phyloP scores from a whole-genome alignment of 805 yeast species.

The Yamadazyma phyllophila region DNA sequence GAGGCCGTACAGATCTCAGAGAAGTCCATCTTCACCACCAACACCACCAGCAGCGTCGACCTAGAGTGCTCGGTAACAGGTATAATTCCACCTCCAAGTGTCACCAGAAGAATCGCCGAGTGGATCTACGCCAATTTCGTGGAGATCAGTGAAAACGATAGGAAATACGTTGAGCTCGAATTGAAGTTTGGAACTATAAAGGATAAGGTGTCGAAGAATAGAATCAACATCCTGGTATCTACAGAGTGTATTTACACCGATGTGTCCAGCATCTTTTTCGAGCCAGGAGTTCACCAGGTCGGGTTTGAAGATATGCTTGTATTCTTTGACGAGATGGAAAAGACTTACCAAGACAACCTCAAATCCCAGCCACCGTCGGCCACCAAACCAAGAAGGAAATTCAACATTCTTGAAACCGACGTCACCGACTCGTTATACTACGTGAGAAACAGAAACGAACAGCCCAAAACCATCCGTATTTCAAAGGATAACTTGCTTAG shows the following conservation, averaged over 20 bases:
- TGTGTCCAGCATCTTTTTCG: conserved; percentile 53
- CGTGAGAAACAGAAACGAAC: conserved; percentile 60
- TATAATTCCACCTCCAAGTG: conserved; percentile 73
- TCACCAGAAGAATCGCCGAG: conserved; percentile 76
- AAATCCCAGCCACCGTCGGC: conserved; percentile 16
- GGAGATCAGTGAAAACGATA: conserved; percentile 56
- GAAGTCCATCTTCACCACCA: conserved; percentile 30
- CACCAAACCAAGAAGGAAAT: conserved; percentile 46
- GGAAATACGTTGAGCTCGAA: conserved; percentile 64
- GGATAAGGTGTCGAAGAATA: conserved; percentile 58
- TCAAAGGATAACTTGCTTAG: conserved; percentile 57
- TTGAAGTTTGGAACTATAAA: conserved; percentile 70
- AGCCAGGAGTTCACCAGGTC: conserved; percentile 62
- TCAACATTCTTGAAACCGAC: conserved; percentile 59
- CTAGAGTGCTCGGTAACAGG: conserved; percentile 63
- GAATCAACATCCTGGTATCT: conserved; percentile 63
- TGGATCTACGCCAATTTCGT: conserved; percentile 85
- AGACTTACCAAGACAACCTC: conserved; percentile 42
- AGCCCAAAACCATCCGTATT: conserved; percentile 62
- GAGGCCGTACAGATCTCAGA: conserved; percentile 15
- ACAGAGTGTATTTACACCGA: conserved; percentile 66
- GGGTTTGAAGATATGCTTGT: conserved; percentile 57
- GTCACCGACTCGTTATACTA: conserved; percentile 62
- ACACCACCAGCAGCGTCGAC: conserved; percentile 33
- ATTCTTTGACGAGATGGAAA: conserved; percentile 55